Evolutionary conservation across 2,329 filamentous ascomycete genomes (phyloP).

Genomic region (Lecanosticta acicola): DNA sequence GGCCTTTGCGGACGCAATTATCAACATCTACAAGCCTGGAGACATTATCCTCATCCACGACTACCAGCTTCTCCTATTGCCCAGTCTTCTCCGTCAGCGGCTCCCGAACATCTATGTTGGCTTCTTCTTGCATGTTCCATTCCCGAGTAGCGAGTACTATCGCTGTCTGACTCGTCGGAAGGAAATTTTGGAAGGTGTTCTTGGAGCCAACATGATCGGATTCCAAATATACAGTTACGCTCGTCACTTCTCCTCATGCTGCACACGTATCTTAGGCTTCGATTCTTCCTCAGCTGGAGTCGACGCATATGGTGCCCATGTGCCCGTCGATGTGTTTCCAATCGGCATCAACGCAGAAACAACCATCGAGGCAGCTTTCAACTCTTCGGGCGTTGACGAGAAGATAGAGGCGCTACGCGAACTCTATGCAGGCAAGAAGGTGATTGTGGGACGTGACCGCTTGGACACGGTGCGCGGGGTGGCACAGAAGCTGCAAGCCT

Average conservation of each 20-base stretch:
- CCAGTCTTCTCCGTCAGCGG: slow-evolving; percentile 79
- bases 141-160: slow-evolving; percentile 93
- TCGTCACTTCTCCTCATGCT: slow-evolving; percentile 89
- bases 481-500: slow-evolving; percentile 91
- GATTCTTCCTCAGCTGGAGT: slow-evolving; percentile 79
- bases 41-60: slow-evolving; percentile 92
- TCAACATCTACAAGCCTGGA: slow-evolving; percentile 83
- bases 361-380: slow-evolving; percentile 70
- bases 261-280: slow-evolving; percentile 84
- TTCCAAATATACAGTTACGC: slow-evolving; percentile 97
- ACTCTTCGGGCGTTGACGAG: slow-evolving; percentile 59
- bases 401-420: slow-evolving; percentile 66
- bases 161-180: slow-evolving; percentile 82
- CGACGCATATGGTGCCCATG: slow-evolving; percentile 80
- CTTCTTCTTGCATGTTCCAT: slow-evolving; percentile 90
- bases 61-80: slow-evolving; percentile 86
- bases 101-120: slow-evolving; percentile 87
- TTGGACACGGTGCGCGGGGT: slow-evolving; percentile 89
- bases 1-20: slow-evolving; percentile 82
- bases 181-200: slow-evolving; percentile 80
- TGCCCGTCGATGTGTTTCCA: slow-evolving; percentile 87
- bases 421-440: slow-evolving; percentile 82
- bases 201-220: slow-evolving; percentile 87
- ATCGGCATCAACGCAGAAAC: slow-evolving; percentile 88
- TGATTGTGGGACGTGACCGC: slow-evolving; percentile 92